phyloP scores from a whole-genome alignment of 2,329 filamentous ascomycete genomes.

The Aspergillus viridinutans region DNA sequence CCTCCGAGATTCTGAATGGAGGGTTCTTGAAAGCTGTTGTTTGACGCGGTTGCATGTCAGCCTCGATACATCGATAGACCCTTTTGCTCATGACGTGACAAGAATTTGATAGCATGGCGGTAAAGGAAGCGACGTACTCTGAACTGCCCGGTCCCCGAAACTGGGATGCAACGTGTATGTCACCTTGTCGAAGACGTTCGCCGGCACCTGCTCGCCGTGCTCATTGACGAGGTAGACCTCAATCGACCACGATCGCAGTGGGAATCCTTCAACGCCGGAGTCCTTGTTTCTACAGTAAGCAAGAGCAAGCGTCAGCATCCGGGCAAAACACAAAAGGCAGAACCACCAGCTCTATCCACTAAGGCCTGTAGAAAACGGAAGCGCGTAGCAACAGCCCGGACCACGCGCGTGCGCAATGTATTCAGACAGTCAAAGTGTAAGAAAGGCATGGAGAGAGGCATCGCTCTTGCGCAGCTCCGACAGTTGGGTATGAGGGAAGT shows the following conservation, averaged over 20 bases:
- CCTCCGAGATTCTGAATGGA: constrained; percentile 85
- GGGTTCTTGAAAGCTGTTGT: constrained; percentile 69
- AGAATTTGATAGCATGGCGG: not conserved
- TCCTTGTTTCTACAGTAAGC: constrained; percentile 63
- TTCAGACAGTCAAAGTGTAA: not conserved
- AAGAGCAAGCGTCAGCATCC: constrained; percentile 9
- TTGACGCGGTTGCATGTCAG: constrained; percentile 3
- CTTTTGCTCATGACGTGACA: not conserved
- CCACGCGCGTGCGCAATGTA: not conserved
- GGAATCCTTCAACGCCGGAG: constrained; percentile 78
- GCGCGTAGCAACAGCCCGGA: not conserved
- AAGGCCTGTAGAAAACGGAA: not conserved
- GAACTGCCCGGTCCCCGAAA: constrained; percentile 74
- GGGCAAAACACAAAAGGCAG: not conserved
- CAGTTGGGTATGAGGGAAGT: constrained; percentile 6
- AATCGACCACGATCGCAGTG: constrained; percentile 89
- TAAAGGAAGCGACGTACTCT: constrained; percentile 59
- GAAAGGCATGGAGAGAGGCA: constrained; percentile 4
- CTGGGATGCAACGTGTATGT: constrained; percentile 91
- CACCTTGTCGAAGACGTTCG: constrained; percentile 85
- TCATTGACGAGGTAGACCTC: constrained; percentile 80
- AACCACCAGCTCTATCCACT: not conserved
- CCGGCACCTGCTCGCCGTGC: constrained; percentile 75
- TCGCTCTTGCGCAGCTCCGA: not conserved
- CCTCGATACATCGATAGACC: not conserved